Evolutionary conservation across 306 rosid genomes (phyloP).

Genomic region (Leucaena leucocephala): DNA sequence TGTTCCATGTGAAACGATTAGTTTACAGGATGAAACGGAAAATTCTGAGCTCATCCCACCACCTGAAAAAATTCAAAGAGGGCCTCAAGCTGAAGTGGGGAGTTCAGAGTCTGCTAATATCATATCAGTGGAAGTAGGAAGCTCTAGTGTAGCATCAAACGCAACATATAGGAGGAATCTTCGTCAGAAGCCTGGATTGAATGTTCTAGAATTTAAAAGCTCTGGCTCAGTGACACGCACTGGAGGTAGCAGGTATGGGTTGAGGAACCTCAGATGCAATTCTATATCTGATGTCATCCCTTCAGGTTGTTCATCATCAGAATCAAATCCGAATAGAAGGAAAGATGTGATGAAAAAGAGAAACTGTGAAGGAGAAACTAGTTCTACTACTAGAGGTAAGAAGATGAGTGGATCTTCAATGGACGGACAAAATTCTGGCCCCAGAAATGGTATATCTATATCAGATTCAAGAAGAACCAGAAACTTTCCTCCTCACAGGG

Average conservation of each 20-base stretch:
- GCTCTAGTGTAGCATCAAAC: conserved; percentile 66
- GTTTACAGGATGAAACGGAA: conserved; percentile 75
- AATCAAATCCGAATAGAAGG: conserved; percentile 53
- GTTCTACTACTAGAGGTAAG: conserved; percentile 75
- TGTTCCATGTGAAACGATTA: conserved; percentile 80
- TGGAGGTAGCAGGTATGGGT: conserved; percentile 69
- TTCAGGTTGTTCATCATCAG: conserved; percentile 61
- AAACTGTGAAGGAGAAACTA: conserved; percentile 82
- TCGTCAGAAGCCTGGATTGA: conserved; percentile 59
- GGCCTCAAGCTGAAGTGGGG: conserved; percentile 48
- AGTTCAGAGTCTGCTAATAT: conserved; percentile 44
- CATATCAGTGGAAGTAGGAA: conserved; percentile 59
- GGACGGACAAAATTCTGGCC: conserved; percentile 54
- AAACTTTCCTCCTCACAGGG: conserved; percentile 58
- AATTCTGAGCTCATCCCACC: conserved; percentile 51
- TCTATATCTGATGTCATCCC: conserved; percentile 74
- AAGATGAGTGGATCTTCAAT: conserved; percentile 62
- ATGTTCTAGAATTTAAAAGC: conserved; percentile 60
- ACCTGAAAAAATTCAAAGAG: conserved; percentile 57
- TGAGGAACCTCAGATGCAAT: conserved; percentile 81
- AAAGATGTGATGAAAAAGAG: conserved; percentile 65
- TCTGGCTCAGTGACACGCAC: conserved; percentile 49
- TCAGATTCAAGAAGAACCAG: conserved; percentile 72
- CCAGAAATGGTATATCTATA: conserved; percentile 67
- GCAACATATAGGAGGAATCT: conserved; percentile 59